phyloP scores from a whole-genome alignment of 345 rosid species.

The Eucalyptus pauciflora region DNA sequence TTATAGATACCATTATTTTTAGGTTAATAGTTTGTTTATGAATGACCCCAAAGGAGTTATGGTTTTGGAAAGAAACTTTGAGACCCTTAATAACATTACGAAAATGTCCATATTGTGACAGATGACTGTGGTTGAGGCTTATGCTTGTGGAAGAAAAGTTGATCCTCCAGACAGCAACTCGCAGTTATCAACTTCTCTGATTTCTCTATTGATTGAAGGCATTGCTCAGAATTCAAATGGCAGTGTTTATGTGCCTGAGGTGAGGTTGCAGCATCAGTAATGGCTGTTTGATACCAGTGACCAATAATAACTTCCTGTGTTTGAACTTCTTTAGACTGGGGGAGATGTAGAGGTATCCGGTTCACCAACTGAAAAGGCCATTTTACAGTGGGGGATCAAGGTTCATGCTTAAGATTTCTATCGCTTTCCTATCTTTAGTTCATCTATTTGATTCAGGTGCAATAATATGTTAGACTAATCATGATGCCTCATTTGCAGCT shows the following conservation, averaged over 20 bases:
- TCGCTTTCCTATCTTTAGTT: neutral
- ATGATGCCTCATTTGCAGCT: conserved; percentile 31
- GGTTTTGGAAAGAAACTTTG: neutral
- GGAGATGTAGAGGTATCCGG: conserved; percentile 79
- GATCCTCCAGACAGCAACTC: conserved; percentile 39
- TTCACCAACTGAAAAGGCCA: conserved; percentile 93
- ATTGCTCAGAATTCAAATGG: conserved; percentile 82
- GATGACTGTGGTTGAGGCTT: conserved; percentile 94
- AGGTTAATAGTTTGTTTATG: conserved; percentile 27
- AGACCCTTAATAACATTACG: neutral
- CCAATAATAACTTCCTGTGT: neutral
- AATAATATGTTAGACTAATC: neutral
- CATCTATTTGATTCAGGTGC: neutral
- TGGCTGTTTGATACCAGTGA: neutral
- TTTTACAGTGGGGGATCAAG: conserved; percentile 81
- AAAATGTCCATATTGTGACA: neutral
- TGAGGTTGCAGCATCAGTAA: neutral
- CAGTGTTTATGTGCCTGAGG: conserved; percentile 66
- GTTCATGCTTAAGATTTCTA: conserved; percentile 12
- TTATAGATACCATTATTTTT: neutral
- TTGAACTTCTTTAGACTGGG: conserved; percentile 35
- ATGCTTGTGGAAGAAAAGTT: conserved; percentile 45
- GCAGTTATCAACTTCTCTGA: conserved; percentile 27
- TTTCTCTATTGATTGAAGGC: conserved; percentile 53
- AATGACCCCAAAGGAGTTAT: neutral